phyloP scores from a whole-genome alignment of 257 asterid species.

The Solanum phureja region DNA sequence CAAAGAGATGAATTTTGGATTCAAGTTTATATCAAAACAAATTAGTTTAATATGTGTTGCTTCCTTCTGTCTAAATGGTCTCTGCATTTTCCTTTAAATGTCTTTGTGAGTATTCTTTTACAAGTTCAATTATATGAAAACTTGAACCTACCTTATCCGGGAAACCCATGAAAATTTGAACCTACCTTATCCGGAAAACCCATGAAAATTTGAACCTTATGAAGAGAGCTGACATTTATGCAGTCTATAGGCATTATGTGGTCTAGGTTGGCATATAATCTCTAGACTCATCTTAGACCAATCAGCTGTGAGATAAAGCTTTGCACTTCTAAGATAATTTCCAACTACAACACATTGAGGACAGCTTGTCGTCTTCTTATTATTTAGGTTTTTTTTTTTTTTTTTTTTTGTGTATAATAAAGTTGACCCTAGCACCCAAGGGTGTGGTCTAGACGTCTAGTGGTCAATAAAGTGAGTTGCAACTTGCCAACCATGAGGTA shows the following conservation, averaged over 20 bases:
- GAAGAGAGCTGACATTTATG: background rate
- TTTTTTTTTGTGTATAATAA: background rate
- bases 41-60: background rate
- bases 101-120: background rate
- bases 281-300: background rate
- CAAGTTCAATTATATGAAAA: background rate
- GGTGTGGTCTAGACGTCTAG: background rate
- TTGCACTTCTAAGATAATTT: background rate
- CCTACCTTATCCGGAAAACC: background rate
- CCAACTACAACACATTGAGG: background rate
- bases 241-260: background rate
- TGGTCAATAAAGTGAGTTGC: background rate
- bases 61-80: background rate
- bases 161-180: background rate
- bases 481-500: background rate
- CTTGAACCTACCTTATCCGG: background rate
- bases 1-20: background rate
- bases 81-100: background rate
- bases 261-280: background rate
- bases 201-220: background rate
- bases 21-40: background rate
- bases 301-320: background rate
- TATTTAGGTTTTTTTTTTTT: background rate
- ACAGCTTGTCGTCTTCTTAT: background rate
- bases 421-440: background rate